These are phyloP conservation scores for Ceratobasidium sp. DNA, from an alignment of 1,284 basidiomycete genomes.

Conservation along the genomic window DNA sequence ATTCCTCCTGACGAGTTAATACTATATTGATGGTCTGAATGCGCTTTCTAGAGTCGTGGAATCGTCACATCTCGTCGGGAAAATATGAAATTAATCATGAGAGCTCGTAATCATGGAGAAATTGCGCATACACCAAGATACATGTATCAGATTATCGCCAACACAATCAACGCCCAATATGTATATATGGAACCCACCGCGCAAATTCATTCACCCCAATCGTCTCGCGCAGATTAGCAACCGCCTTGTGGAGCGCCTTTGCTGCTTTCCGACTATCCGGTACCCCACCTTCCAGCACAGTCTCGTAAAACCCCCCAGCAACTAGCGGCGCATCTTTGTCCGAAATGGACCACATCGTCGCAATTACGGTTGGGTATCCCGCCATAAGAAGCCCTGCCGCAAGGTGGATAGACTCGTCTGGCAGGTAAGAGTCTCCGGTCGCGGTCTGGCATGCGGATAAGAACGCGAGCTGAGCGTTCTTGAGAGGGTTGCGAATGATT, in stretches of 20 bases:
- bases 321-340: conserved; percentile 59
- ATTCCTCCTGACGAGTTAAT: no score
- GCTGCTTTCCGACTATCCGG: background rate
- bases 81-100: no score
- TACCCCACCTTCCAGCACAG: background rate
- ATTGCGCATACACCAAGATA: no score
- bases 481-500: no score
- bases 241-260: background rate
- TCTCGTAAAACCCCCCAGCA: conserved; percentile 51
- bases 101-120: no score
- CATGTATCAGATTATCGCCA: no score
- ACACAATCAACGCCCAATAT: conserved; percentile 5
- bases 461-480: no score
- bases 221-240: background rate
- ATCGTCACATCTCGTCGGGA: no score
- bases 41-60: no score
- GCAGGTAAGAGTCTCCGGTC: background rate
- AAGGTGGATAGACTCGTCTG: background rate
- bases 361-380: background rate
- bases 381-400: background rate
- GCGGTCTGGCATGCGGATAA: no score
- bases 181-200: conserved; percentile 2
- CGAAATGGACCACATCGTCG: no score
- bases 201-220: background rate
- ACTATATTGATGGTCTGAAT: no score